Percentiles rank a stretch among this genome's conserved stretches.
Conservation (phyloP, 768 basidiomycete species). For the Trametes punicea region DNA sequence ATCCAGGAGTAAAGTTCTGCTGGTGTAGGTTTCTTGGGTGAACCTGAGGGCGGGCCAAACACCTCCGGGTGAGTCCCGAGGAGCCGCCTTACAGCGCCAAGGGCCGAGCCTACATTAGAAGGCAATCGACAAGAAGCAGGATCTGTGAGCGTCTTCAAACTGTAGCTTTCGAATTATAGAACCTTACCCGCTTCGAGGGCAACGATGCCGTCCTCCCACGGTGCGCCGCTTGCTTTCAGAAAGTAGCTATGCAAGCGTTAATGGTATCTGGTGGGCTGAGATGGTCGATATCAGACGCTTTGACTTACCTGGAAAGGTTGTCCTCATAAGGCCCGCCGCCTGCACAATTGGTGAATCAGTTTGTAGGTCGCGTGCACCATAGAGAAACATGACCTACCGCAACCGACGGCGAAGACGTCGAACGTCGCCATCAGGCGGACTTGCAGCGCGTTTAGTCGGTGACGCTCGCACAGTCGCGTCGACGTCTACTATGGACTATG, state of each 20-base stretch:
- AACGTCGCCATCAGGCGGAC: constrained; percentile 47
- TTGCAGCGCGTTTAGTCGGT: background rate
- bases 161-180: background rate
- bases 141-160: background rate
- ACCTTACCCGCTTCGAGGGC: constrained; percentile 83
- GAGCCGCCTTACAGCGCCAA: constrained; percentile 70
- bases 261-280: too few species aligned
- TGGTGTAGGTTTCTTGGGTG: constrained; percentile 34
- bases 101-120: constrained; percentile 65
- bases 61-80: constrained; percentile 53
- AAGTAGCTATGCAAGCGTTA: constrained; percentile 80
- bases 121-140: background rate
- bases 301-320: constrained; percentile 84
- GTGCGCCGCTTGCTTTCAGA: constrained; percentile 60
- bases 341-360: background rate
- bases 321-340: constrained; percentile 91
- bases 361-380: background rate
- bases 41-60: constrained; percentile 38
- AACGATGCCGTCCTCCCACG: constrained; percentile 80
- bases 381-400: constrained; percentile 19
- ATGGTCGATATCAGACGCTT: too few species aligned
- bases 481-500: too few species aligned
- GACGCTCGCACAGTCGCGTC: background rate
- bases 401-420: constrained; percentile 73
- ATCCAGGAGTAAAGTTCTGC: constrained; percentile 47